phyloP scores from a whole-genome alignment of 106 monocot genomes.

The Platanthera zijinensis region DNA sequence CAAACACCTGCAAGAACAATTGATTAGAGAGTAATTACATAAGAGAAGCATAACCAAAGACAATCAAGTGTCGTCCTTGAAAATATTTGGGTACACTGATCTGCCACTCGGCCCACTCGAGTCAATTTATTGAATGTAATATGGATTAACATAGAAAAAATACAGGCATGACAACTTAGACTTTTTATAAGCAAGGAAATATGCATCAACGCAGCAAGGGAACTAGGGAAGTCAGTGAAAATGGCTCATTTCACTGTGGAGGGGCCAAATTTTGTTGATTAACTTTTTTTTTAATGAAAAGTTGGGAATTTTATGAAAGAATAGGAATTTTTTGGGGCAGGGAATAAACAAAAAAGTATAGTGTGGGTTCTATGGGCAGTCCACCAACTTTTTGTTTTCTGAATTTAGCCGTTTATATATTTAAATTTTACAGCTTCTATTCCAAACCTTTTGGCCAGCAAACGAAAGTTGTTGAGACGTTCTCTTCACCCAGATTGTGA shows the following conservation, averaged over 20 bases:
- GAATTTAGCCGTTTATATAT: not conserved
- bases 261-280: too few relatives aligned
- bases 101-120: not conserved
- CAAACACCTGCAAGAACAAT: conserved; percentile 64
- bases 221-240: not conserved
- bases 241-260: not conserved
- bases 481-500: not conserved
- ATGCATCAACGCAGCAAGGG: not conserved
- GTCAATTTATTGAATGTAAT: not conserved
- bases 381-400: not conserved
- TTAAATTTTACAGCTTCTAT: not conserved
- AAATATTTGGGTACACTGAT: not conserved
- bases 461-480: not conserved
- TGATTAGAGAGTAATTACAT: not conserved
- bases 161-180: not conserved
- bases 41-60: not conserved
- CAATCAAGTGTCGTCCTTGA: not conserved
- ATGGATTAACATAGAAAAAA: not conserved
- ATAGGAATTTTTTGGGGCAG: not conserved
- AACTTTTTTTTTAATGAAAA: not conserved
- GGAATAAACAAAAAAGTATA: not conserved
- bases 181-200: not conserved
- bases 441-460: not conserved
- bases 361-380: not conserved
- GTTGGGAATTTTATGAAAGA: not conserved